These are phyloP conservation scores for Penicillium crustosum DNA, from an alignment of 2,329 filamentous ascomycete species.

Conservation along the genomic window DNA sequence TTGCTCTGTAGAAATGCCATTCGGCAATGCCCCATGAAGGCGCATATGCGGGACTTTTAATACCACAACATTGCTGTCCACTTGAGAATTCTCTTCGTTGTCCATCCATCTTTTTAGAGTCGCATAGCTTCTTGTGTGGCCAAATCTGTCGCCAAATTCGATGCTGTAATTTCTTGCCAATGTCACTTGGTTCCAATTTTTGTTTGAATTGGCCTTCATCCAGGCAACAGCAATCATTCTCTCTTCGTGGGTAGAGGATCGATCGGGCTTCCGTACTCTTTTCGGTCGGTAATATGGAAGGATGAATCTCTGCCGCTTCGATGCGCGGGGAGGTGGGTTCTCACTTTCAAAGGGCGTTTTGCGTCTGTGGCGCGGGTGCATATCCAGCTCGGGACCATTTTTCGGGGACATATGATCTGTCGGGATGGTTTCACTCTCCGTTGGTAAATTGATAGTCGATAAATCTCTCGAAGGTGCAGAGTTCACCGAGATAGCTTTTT, in stretches of 20 bases:
- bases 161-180: too few species aligned
- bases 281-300: too few species aligned
- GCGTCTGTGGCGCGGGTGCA: accelerated
- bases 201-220: neutral
- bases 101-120: neutral
- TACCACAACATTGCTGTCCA: neutral
- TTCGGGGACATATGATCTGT: neutral
- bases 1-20: neutral
- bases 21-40: neutral
- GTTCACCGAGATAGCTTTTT: neutral
- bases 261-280: too few species aligned
- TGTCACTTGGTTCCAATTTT: too few species aligned
- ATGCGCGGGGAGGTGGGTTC: neutral
- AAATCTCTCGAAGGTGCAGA: too few species aligned
- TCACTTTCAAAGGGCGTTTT: neutral
- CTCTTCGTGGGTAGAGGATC: neutral
- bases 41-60: neutral
- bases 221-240: neutral
- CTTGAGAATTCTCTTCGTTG: neutral
- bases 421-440: neutral
- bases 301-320: neutral
- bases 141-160: too few species aligned
- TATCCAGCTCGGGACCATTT: neutral
- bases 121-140: too few species aligned
- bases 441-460: neutral